Evolutionary conservation across 768 basidiomycete species (phyloP).

Genomic region (Leccinum fibrillosum): DNA sequence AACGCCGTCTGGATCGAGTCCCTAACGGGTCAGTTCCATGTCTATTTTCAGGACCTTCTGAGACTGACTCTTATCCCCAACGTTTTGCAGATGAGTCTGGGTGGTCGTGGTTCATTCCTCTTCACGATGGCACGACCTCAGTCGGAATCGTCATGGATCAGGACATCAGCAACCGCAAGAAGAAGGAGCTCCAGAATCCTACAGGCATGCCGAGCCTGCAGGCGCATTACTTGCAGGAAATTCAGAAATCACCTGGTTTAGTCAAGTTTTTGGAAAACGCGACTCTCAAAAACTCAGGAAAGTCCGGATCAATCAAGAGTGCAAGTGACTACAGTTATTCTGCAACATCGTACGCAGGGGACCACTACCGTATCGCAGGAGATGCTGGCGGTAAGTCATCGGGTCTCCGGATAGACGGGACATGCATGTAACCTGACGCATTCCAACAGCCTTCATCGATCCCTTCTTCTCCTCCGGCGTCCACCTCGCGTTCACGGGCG

Average conservation of each 20-base stretch:
- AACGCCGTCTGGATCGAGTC: conserved; percentile 39
- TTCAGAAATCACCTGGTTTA: conserved; percentile 1
- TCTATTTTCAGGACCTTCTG: neutral
- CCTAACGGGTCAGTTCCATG: conserved; percentile 9
- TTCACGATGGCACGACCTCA: conserved; percentile 46
- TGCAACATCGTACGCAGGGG: conserved; percentile 38
- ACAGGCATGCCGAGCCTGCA: neutral
- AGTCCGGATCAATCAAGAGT: conserved; percentile 15
- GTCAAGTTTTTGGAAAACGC: neutral
- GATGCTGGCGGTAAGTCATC: neutral
- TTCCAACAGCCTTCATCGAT: neutral
- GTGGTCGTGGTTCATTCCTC: conserved; percentile 60
- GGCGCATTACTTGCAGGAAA: conserved; percentile 2
- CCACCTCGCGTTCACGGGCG: neutral
- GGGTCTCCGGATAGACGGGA: neutral
- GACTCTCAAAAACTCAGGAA: conserved; percentile 6
- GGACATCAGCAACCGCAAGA: conserved; percentile 28
- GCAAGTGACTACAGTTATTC: conserved; percentile 62
- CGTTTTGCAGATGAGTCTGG: conserved; percentile 45
- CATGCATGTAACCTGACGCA: neutral
- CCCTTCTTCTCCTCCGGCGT: neutral
- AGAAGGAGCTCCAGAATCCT: neutral
- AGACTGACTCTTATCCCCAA: neutral
- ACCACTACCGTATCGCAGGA: neutral
- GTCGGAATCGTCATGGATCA: conserved; percentile 52